Percentiles rank a stretch among this genome's conserved stretches.
Conservation (phyloP, 2,329 filamentous ascomycete species). For the Cladosporium austrohemisphaericum region DNA sequence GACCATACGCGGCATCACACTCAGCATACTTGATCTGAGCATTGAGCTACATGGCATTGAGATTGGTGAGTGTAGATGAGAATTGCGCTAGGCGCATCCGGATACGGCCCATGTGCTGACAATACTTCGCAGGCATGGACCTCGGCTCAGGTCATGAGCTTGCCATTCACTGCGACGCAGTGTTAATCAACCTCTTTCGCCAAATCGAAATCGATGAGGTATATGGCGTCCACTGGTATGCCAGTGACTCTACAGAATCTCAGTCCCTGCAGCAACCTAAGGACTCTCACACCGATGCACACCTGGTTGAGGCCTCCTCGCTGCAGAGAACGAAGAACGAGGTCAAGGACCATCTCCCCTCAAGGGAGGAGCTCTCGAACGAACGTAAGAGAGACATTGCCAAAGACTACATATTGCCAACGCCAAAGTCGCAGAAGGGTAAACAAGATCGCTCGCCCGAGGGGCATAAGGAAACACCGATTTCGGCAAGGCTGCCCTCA, state of each 20-base stretch:
- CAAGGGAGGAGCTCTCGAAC: not conserved
- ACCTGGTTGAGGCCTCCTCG: not conserved
- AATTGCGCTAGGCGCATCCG: too few species aligned
- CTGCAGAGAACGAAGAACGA: not conserved
- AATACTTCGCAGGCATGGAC: slow-evolving; percentile 52
- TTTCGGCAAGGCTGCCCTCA: not conserved
- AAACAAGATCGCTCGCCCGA: too few species aligned
- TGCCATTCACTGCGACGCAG: slow-evolving; percentile 49
- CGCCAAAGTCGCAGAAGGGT: too few species aligned
- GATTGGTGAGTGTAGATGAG: slow-evolving; percentile 40
- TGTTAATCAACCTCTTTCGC: slow-evolving; percentile 47
- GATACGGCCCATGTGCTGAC: not conserved
- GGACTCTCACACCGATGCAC: not conserved
- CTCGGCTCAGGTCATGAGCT: slow-evolving; percentile 37
- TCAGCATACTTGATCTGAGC: slow-evolving; percentile 49
- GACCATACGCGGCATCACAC: slow-evolving; percentile 50
- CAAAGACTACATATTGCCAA: not conserved
- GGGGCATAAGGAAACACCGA: too few species aligned
- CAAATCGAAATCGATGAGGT: slow-evolving; percentile 51
- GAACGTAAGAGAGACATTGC: not conserved
- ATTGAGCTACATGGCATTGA: slow-evolving; percentile 52
- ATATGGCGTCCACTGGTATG: slow-evolving; percentile 51
- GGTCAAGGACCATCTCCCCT: not conserved
- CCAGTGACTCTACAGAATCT: slow-evolving; percentile 22
- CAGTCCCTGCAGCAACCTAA: too few species aligned